Base-by-base conservation (phyloP, 768 basidiomycete species). In the Suillus cothurnatus region DNA sequence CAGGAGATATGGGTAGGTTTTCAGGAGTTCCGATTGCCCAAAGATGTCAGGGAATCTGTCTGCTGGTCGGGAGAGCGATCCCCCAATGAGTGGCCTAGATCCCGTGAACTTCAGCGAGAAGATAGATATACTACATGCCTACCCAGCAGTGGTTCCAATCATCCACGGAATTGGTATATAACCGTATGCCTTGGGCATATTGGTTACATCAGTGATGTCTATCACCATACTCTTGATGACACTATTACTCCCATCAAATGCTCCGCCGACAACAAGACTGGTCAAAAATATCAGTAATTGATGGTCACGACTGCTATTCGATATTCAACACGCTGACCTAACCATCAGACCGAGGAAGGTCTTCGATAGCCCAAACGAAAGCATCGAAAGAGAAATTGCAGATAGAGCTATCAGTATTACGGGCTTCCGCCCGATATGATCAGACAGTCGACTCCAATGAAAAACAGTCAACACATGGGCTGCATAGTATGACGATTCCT, bases 1-100 rank as follows among this genome's bases (percentile, higher is more conserved):
- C 19, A 92, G 79, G 71, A 91, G 90, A 74, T 93, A 93, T 0
- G 92, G 91, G 73, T 88, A 89, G 55, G 81, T 72, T 68, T 80
- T 82, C 81, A 88, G 84, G 68, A 93, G 91, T 15, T 69, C 67
- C 5, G 78, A 81, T 38, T 77, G 64, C 53, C 88, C 88, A 66
- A 93, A 93, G 1, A 82, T 64, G 3, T 66, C 68, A 2, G 90
- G 89, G 72, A 90, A 92, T 28, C 84, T 85, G 50, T 92, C 88
- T 59, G 83, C 81, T 0, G 91, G 92, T 41, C 77, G 83, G 14
- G 88, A 85, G 28, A 93, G 74, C 14, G 81, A 71, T 0, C 92
- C 92, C 38, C 92, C 92, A 23, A 91, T 80, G 41, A 91, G 73
- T 11, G 92, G 90, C 0, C 91, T 90, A 53, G 12, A 28, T 28